Conservation (phyloP, 192 early-diverging fungal species). For the Entomortierella chlamydospora region DNA sequence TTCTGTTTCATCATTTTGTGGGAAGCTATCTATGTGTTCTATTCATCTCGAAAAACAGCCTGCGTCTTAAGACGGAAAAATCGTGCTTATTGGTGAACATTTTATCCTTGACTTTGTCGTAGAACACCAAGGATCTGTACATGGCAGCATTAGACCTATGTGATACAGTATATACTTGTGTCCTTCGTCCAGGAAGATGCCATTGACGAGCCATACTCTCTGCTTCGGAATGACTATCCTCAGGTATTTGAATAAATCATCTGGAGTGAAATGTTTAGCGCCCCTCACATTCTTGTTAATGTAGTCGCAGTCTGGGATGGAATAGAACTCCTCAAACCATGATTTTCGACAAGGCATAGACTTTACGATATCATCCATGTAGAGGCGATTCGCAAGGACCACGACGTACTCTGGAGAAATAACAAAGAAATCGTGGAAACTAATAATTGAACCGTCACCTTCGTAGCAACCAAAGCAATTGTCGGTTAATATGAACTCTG, state of each 20-base stretch:
- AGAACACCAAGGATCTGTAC: constrained; percentile 15
- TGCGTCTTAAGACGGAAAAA: constrained; percentile 15
- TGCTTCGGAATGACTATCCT: constrained; percentile 22
- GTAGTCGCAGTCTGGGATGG: constrained; percentile 11
- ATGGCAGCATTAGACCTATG: constrained; percentile 19
- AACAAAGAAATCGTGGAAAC: constrained; percentile 47
- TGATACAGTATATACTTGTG: constrained; percentile 11
- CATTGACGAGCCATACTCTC: constrained; percentile 15
- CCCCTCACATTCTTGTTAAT: background rate
- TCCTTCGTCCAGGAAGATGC: constrained; percentile 16
- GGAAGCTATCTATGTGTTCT: constrained; percentile 9
- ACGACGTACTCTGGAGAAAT: constrained; percentile 50
- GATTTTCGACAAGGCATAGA: background rate
- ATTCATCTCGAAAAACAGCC: constrained; percentile 14
- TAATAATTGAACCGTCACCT: background rate
- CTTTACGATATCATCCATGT: background rate
- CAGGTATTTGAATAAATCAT: constrained; percentile 27
- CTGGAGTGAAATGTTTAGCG: background rate
- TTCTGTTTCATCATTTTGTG: too few species aligned
- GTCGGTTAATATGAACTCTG: constrained; percentile 46
- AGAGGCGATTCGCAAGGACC: constrained; percentile 23
- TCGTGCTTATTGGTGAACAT: constrained; percentile 2
- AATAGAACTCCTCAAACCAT: constrained; percentile 6
- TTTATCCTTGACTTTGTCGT: constrained; percentile 10
- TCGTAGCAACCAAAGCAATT: constrained; percentile 46